Conservation (phyloP, 768 basidiomycete species). For the Psilocybe cyanescens region DNA sequence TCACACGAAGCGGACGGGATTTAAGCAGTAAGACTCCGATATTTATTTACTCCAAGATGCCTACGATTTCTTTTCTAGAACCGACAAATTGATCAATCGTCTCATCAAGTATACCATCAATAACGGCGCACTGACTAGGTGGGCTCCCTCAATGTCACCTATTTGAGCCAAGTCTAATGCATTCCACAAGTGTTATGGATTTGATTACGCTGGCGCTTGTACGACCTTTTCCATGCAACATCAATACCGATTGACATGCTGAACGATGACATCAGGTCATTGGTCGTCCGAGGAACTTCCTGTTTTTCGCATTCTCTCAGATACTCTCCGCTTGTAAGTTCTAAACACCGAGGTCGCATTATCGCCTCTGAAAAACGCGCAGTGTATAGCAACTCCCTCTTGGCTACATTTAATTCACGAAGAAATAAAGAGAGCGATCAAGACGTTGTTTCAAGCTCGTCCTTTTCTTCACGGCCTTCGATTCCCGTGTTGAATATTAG, state of each 20-base stretch:
- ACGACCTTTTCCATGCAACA: background rate
- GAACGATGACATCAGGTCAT: slow-evolving; percentile 7
- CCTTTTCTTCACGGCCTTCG: background rate
- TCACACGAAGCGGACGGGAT: slow-evolving; percentile 11
- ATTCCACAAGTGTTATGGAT: slow-evolving; percentile 6
- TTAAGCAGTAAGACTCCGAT: slow-evolving; percentile 5
- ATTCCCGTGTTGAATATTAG: background rate
- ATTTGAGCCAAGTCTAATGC: background rate
- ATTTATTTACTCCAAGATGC: background rate
- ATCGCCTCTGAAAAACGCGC: background rate
- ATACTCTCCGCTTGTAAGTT: slow-evolving; percentile 11
- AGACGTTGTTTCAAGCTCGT: background rate
- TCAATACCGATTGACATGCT: background rate
- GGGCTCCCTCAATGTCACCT: background rate
- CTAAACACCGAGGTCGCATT: background rate
- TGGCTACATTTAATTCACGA: slow-evolving; percentile 17
- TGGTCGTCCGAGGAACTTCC: slow-evolving; percentile 8
- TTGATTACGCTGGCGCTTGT: slow-evolving; percentile 13
- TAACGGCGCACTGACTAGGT: slow-evolving; percentile 16
- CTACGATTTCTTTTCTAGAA: background rate
- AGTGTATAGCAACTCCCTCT: slow-evolving; percentile 18
- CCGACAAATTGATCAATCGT: slow-evolving; percentile 16
- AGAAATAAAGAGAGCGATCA: background rate
- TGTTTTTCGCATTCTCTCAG: slow-evolving; percentile 15
- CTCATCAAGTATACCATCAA: slow-evolving; percentile 16